Evolutionary conservation across 768 basidiomycete genomes (phyloP).

Genomic region (Mycena alexandri): DNA sequence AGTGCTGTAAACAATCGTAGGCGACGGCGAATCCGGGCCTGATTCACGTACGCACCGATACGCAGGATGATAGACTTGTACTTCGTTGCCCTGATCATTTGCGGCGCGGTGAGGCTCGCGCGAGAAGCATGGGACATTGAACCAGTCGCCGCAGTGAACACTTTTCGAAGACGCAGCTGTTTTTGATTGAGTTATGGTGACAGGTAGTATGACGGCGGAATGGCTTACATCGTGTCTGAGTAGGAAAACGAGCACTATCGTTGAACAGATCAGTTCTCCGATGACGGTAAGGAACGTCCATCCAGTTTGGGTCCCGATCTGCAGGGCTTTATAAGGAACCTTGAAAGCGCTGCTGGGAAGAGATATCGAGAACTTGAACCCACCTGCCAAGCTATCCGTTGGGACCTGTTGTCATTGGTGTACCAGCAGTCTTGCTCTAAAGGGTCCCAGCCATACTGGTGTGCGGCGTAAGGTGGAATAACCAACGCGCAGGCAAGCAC

Average conservation of each 20-base stretch:
- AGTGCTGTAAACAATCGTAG: neutral
- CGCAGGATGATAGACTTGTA: slow-evolving; percentile 37
- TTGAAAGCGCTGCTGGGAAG: too few species aligned
- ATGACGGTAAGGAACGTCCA: slow-evolving; percentile 36
- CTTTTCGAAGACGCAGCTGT: neutral
- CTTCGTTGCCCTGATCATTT: slow-evolving; percentile 15
- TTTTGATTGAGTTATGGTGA: neutral
- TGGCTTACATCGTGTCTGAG: slow-evolving; percentile 40
- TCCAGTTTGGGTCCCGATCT: slow-evolving; percentile 38
- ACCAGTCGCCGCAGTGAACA: neutral
- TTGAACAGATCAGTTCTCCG: slow-evolving; percentile 29
- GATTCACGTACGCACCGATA: slow-evolving; percentile 23
- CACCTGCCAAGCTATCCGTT: slow-evolving; percentile 41
- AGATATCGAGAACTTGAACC: neutral
- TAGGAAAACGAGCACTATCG: slow-evolving; percentile 32
- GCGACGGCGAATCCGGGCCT: neutral
- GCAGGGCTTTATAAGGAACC: neutral
- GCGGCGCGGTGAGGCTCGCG: too few species aligned
- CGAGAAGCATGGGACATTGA: too few species aligned
- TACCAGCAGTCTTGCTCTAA: slow-evolving; percentile 42
- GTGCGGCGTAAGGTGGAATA: slow-evolving; percentile 39
- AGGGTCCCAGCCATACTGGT: slow-evolving; percentile 43
- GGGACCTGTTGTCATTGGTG: slow-evolving; percentile 34
- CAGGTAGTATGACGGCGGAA: neutral
- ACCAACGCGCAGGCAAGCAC: slow-evolving; percentile 30